Base-by-base conservation (phyloP, 2,329 filamentous ascomycete genomes). In the Talaromyces marneffei region DNA sequence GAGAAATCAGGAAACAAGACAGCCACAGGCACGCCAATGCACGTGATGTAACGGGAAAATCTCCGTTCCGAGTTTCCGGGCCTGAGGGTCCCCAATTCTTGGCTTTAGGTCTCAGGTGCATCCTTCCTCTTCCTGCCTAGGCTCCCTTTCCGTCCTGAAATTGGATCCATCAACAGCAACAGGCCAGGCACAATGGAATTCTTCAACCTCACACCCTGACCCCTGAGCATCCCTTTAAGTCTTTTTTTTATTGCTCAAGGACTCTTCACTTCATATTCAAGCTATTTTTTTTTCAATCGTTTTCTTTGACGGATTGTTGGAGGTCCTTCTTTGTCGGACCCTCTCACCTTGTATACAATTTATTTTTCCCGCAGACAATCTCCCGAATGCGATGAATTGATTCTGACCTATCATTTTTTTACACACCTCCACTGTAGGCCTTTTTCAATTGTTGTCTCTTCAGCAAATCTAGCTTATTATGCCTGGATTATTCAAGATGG, bases 401-500 rank as follows among this genome's bases (percentile, higher is more conserved):
- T 14, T 12, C 40, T 48, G 18, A 40, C 18, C 56, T 23, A 54
- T 16, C 27, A 53, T 25, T 54, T 12, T 53, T 60, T 31, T 54
- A 46, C 39, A 60, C 35, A 44, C 35, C 57, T 39, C 57, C 35
- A 59, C 23, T 44, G n/a, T 20, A 60, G 42, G 31, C 42, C 35
- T 3, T 27, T 50, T 23, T 39, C 44, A 12, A 39, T 50, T 37
- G 20, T 29, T 50, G 29, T n/a, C 8, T 1, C 20, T 33, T 33
- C 48, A 35, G n/a, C 29, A 52, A 33, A 33, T 23, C 25, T 50
- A n/a, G 46, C 44, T n/a, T 25, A 62, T 44, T 50, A 75, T 75
- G 73, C 68, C 66, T 61, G 64, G 65, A 37, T 67, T 75, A 40
- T 68, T 71, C 50, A 69, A 67, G 20, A 74, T 69, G 71, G 67